Percentiles rank a stretch among this genome's conserved stretches.
These are phyloP conservation scores for Scutellaria barbata DNA, from an alignment of 257 asterid genomes.

Conservation along the genomic window DNA sequence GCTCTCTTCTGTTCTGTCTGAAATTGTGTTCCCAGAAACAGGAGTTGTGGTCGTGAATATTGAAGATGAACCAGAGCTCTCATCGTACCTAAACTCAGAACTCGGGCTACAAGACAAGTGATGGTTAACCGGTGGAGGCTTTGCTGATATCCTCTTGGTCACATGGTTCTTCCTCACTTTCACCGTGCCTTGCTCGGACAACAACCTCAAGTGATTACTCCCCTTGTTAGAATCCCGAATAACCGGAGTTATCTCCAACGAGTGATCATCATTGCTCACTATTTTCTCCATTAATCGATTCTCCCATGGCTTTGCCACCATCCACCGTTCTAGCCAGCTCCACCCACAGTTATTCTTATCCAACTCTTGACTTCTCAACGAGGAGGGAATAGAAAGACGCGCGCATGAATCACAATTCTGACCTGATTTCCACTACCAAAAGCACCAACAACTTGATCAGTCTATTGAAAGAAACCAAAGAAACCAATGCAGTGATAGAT, in stretches of 20 bases:
- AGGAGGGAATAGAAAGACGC: conserved; percentile 39
- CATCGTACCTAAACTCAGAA: conserved; percentile 70
- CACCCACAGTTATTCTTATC: conserved; percentile 71
- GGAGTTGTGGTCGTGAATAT: conserved; percentile 74
- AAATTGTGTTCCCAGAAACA: conserved; percentile 55
- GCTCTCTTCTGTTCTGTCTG: conserved; percentile 65
- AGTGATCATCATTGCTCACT: conserved; percentile 37
- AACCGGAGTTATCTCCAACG: conserved; percentile 52
- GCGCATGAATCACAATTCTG: conserved; percentile 50
- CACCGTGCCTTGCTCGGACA: conserved; percentile 54
- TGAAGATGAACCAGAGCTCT: conserved; percentile 84
- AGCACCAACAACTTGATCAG: conserved; percentile 1
- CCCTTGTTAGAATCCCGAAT: conserved; percentile 37
- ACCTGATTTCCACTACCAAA: conserved; percentile 61
- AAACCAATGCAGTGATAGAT: not conserved
- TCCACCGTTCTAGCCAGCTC: conserved; percentile 99
- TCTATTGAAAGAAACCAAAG: not conserved
- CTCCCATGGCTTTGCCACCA: conserved; percentile 99
- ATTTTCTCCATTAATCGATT: conserved; percentile 74
- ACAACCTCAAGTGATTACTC: conserved; percentile 37
- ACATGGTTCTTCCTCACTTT: conserved; percentile 71
- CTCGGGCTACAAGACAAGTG: conserved; percentile 83
- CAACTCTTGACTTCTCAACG: conserved; percentile 46
- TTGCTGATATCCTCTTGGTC: conserved; percentile 69
- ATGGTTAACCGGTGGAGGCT: conserved; percentile 55